Conservation (phyloP, 2,329 filamentous ascomycete species). For the Ilyonectria mors-panacis region DNA sequence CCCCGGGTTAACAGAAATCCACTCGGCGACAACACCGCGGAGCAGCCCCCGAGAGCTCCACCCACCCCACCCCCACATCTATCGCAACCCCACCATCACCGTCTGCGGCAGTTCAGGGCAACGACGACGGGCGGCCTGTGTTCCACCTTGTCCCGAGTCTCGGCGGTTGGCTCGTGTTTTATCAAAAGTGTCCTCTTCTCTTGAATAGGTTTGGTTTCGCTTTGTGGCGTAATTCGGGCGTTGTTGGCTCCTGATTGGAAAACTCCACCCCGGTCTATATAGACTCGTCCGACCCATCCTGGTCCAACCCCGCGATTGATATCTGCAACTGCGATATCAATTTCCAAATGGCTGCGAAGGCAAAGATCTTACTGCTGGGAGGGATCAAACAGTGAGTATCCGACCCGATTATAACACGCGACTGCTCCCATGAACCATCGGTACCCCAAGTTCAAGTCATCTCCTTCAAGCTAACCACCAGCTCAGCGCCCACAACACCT, state of each 20-base stretch:
- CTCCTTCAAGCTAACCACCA: neutral
- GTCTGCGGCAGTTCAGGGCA: constrained; percentile 11
- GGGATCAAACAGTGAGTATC: constrained; percentile 56
- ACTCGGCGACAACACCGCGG: constrained; percentile 10
- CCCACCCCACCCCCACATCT: constrained; percentile 21
- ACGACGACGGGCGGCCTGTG: neutral
- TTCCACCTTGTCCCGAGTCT: neutral
- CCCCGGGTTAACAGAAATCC: neutral
- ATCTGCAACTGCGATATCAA: constrained; percentile 1
- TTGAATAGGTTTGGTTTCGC: neutral
- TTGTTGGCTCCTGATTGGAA: neutral
- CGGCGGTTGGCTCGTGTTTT: neutral
- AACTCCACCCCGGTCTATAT: neutral
- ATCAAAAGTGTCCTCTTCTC: neutral
- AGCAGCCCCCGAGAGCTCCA: neutral
- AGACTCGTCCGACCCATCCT: neutral
- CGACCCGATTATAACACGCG: no score
- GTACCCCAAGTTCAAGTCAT: neutral
- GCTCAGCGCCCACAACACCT: constrained; percentile 74
- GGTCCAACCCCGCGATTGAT: constrained; percentile 18
- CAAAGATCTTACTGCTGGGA: constrained; percentile 59
- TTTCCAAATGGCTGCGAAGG: constrained; percentile 46
- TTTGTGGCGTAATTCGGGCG: neutral
- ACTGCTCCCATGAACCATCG: neutral
- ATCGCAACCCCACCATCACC: constrained; percentile 26